Base-by-base conservation (phyloP, 192 early-diverging fungal genomes). In the Coemansia sp. region DNA sequence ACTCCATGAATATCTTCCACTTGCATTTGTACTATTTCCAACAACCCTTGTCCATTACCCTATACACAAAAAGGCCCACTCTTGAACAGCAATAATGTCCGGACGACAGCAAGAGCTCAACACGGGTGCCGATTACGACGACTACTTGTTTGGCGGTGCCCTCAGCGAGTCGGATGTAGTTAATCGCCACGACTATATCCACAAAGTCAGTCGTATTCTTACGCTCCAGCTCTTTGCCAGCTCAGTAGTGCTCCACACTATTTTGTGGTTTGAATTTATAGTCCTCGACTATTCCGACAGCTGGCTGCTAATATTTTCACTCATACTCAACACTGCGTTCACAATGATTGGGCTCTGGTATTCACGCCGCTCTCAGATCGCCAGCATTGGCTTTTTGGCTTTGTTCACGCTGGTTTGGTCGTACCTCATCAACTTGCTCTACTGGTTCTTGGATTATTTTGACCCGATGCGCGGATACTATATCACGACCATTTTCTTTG, bases 211-310 rank as follows among this genome's bases (percentile, higher is more conserved):
- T 14, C 29, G 17, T 9, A 36, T 59, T 11, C 4, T 59, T 15
- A 36, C 57, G 14, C 31, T 59, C n/a, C 34, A 36, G 15, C 34
- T 59, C 8, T 34, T 59, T 31, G 57, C 57, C 57, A 36, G 14
- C 34, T 59, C 57, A 36, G 32, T 59, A 31, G 31, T 59, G 3
- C 15, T 32, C 12, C 57, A 36, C 31, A 9, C 31, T 10, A 59
- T 59, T 36, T 9, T 59, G 17, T 34, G 31, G 57, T 59, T 59
- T 59, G 57, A 59, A 32, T 59, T 59, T 59, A 19, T 59, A 32
- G 31, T 59, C 17, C 15, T 21, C 0, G 57, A 59, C 34, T 59
- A 59, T 36, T 31, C 31, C 15, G 9, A 59, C n/a, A 59, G 57
- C 34, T 59, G 57, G 57, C n/a, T 59, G 17, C 31, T 59, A 17